phyloP scores from a whole-genome alignment of 1,284 basidiomycete species.

The Grifola frondosa region DNA sequence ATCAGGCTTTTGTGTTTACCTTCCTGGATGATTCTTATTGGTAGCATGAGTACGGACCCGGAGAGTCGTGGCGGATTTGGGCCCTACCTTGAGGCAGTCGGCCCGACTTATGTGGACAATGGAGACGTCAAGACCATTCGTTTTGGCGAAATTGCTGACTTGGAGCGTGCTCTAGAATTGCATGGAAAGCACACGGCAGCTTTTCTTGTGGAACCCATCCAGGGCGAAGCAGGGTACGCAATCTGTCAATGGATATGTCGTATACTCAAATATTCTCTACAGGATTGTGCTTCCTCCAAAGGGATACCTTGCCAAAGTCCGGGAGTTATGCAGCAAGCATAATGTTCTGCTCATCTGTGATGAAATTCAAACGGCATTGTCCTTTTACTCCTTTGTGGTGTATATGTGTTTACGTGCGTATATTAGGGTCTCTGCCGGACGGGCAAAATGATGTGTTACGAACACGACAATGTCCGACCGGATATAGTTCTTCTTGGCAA shows the following conservation, averaged over 20 bases:
- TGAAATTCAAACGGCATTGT: constrained; percentile 87
- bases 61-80: constrained; percentile 88
- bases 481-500: constrained; percentile 96
- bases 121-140: constrained; percentile 61
- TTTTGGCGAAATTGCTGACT: constrained; percentile 81
- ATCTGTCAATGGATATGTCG: neutral
- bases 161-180: constrained; percentile 79
- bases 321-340: constrained; percentile 88
- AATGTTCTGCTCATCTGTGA: constrained; percentile 96
- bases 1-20: no score
- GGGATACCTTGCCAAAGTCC: constrained; percentile 81
- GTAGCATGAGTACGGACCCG: constrained; percentile 95
- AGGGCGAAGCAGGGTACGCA: constrained; percentile 95
- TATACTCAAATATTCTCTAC: constrained; percentile 2
- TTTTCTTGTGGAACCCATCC: constrained; percentile 96
- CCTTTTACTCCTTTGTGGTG: constrained; percentile 1
- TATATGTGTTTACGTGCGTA: constrained; percentile 2
- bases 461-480: constrained; percentile 88
- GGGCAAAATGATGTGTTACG: constrained; percentile 85
- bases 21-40: constrained; percentile 12
- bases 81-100: constrained; percentile 86
- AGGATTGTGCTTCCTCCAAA: constrained; percentile 91
- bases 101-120: constrained; percentile 67
- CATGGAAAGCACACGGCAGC: constrained; percentile 88
- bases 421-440: constrained; percentile 77